Percentiles rank a stretch among this genome's conserved stretches.
phyloP scores from a whole-genome alignment of 169 alveolate genomes.

The Neospora caninum region DNA sequence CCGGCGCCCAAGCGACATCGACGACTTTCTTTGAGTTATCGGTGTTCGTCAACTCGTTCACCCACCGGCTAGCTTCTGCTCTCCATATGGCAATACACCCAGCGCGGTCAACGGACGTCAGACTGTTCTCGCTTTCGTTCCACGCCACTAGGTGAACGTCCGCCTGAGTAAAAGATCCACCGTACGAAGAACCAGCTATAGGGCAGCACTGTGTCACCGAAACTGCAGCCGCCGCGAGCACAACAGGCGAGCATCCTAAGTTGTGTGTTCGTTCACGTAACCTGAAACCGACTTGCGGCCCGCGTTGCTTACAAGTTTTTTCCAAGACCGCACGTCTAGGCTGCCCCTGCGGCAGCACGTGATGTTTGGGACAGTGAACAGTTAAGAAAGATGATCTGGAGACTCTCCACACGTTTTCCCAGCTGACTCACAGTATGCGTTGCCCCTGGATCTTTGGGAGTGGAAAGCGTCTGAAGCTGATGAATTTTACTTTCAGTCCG shows the following conservation, averaged over 20 bases:
- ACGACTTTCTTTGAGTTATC: conserved; percentile 86
- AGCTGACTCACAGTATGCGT: not conserved
- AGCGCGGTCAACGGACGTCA: not conserved
- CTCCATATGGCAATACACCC: not conserved
- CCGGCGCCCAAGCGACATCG: conserved; percentile 90
- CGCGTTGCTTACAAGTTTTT: no score
- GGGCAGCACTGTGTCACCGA: no score
- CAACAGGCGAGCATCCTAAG: no score
- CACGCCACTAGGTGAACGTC: conserved; percentile 8
- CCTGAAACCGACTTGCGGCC: no score
- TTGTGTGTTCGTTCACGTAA: no score
- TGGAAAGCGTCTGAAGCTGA: not conserved
- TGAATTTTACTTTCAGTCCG: not conserved
- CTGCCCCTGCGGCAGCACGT: no score
- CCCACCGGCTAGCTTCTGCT: conserved; percentile 65
- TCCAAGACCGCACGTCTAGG: no score
- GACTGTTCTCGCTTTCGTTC: not conserved
- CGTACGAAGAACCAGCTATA: not conserved
- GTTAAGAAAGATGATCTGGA: no score
- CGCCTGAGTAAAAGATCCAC: not conserved
- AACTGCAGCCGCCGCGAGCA: no score
- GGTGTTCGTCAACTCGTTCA: conserved; percentile 91
- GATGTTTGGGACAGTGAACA: no score
- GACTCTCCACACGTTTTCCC: no score
- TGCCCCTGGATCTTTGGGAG: conserved; percentile 46